Evolutionary conservation across 2,329 filamentous ascomycete genomes (phyloP), one percentile per base, ranked within the genome.

Genomic region (Zymoseptoria pseudotritici): DNA sequence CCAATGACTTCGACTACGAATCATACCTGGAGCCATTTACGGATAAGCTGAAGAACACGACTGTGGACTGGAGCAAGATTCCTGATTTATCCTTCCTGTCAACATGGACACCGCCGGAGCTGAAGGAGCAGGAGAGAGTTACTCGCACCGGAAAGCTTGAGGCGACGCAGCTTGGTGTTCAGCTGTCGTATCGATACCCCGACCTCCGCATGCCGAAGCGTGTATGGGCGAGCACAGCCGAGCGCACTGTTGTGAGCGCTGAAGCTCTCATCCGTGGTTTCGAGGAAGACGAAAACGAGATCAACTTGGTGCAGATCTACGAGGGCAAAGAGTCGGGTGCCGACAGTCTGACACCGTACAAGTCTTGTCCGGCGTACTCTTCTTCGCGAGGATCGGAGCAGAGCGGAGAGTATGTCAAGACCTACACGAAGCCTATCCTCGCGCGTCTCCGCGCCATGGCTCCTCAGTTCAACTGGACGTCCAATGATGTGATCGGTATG

Each of bases 201-300:
- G 72, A 75, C 50, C 73, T 87, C 46, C 77, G 73, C 58, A 68
- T 79, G 4, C 84, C 85, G 0, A 75, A 76, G 61, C 79, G 79
- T 54, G 76, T 87, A 1, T 87, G 84, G 84, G 79, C 84, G 1
- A 85, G 82, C 6, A 86, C 83, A 0, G 84, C 85, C 0, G 84
- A 86, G 71, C 75, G 85, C 19, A 87, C 85, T 0, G 75, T 78
- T 51, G 79, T 83, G 70, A 84, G 81, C 8, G 83, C 85, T 0
- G 74, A 82, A 66, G 79, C 81, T 0, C 79, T 88, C 17, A 82
- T 85, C 24, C 77, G 80, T 3, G 84, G 83, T 0, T 74, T 85
- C 9, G 80, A 84, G 63, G 72, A 74, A 3, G 67, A 78, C 79
- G 64, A 78, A 81, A 51, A 57, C 61, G 75, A 76, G 55, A 85